A percentile compares a stretch with the other conserved stretches of the same genome.
phyloP scores from a whole-genome alignment of 163 green algal species.

The Botryococcus braunii region DNA sequence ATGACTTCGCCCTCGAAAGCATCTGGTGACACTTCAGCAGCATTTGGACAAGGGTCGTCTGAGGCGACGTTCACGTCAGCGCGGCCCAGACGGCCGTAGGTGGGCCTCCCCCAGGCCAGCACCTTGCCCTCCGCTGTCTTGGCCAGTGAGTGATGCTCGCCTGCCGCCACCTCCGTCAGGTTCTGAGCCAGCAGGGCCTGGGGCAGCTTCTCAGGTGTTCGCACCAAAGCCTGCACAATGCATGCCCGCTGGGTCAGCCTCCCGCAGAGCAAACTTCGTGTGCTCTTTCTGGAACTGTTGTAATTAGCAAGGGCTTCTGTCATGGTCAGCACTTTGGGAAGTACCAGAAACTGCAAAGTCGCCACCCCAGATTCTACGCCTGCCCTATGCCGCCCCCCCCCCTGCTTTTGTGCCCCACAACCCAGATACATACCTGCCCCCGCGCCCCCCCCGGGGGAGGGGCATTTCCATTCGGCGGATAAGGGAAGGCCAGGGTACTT shows the following conservation, averaged over 20 bases:
- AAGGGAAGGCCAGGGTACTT: no score
- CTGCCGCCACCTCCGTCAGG: slow-evolving; percentile 35
- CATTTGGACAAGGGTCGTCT: slow-evolving; percentile 33
- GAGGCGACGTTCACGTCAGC: slow-evolving; percentile 19
- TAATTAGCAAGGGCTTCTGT: no score
- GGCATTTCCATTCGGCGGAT: no score
- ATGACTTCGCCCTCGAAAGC: slow-evolving; percentile 36
- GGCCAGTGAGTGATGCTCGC: slow-evolving; percentile 76
- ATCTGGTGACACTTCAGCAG: slow-evolving; percentile 35
- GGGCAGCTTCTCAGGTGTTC: slow-evolving; percentile 30
- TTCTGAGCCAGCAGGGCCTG: slow-evolving; percentile 21
- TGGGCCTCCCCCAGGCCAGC: slow-evolving; percentile 27
- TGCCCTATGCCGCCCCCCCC: neutral
- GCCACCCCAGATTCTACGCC: neutral
- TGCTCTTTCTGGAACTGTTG: no score
- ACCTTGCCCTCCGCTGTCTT: slow-evolving; percentile 21
- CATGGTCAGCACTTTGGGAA: neutral
- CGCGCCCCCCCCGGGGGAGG: no score
- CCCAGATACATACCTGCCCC: no score
- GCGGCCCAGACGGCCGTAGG: slow-evolving; percentile 75
- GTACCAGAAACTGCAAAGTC: neutral
- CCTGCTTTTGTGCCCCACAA: no score
- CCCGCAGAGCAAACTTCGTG: neutral
- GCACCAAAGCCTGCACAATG: slow-evolving; percentile 27
- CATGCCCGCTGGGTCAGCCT: neutral